Conservation (phyloP, 768 basidiomycete genomes). For the Hydnum rufescens region DNA sequence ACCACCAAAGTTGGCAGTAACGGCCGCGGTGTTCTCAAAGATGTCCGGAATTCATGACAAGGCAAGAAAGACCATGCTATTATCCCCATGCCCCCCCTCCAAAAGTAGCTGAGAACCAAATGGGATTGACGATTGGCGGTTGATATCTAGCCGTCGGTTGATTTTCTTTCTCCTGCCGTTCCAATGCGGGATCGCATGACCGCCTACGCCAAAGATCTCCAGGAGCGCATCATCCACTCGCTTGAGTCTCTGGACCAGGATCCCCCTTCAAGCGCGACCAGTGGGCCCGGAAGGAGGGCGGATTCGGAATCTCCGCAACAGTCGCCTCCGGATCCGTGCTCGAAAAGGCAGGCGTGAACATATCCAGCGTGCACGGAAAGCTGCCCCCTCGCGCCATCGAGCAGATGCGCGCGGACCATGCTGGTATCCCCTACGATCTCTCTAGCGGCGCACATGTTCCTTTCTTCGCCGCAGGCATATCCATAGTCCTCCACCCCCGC, state of each 20-base stretch:
- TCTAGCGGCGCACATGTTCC: constrained; percentile 35
- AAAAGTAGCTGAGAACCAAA: no score
- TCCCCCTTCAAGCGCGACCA: constrained; percentile 60
- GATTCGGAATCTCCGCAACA: constrained; percentile 14
- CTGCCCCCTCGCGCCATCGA: constrained; percentile 78
- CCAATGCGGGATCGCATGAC: constrained; percentile 64
- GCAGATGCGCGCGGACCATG: constrained; percentile 90
- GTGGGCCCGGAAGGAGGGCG: constrained; percentile 28
- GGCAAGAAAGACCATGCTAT: no score
- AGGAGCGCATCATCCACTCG: constrained; percentile 54
- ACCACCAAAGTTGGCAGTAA: no score
- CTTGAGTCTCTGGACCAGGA: constrained; percentile 65
- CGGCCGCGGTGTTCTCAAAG: no score
- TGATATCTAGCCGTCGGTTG: no score
- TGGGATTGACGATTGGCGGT: no score
- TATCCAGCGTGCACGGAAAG: constrained; percentile 73
- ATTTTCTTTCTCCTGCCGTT: no score
- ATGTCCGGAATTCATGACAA: no score
- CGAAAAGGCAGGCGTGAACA: constrained; percentile 93
- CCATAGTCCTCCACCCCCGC: constrained; percentile 81
- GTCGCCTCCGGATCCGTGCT: constrained; percentile 29
- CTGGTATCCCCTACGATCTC: constrained; percentile 43
- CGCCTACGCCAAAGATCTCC: constrained; percentile 52
- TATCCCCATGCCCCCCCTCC: no score
- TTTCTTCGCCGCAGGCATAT: constrained; percentile 82